A percentile compares a stretch with the other conserved stretches of the same genome.
Conservation (phyloP, 2,329 filamentous ascomycete species). For the Truncatella angustata region DNA sequence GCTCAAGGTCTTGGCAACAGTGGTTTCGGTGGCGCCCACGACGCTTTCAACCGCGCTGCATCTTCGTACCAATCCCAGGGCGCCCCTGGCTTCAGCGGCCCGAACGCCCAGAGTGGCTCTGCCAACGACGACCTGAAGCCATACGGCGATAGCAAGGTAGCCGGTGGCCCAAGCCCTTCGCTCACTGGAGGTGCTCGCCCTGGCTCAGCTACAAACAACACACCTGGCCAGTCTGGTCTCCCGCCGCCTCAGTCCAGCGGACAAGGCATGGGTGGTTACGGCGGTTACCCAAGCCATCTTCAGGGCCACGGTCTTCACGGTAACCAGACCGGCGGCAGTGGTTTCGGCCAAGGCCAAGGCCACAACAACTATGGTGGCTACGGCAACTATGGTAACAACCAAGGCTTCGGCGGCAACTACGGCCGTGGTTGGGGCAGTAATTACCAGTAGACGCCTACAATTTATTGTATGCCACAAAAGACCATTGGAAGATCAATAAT, state of each 20-base stretch:
- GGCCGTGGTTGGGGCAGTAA: constrained; percentile 56
- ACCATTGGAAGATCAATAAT: not conserved
- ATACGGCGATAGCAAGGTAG: constrained; percentile 54
- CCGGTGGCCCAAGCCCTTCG: constrained; percentile 55
- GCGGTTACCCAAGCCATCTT: constrained; percentile 54
- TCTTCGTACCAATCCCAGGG: constrained; percentile 55
- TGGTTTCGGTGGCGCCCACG: constrained; percentile 53
- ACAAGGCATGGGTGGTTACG: constrained; percentile 53
- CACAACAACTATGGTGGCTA: constrained; percentile 53
- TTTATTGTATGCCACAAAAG: no score
- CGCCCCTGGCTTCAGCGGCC: constrained; percentile 52
- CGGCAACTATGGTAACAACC: constrained; percentile 47
- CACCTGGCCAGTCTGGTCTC: constrained; percentile 50
- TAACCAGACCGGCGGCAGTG: constrained; percentile 40
- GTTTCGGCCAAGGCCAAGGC: constrained; percentile 56
- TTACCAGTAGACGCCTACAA: constrained; percentile 45
- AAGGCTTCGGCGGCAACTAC: constrained; percentile 47
- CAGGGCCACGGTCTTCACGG: constrained; percentile 54
- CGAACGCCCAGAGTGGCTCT: constrained; percentile 44
- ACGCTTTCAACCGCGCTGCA: constrained; percentile 52
- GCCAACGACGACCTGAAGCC: constrained; percentile 57
- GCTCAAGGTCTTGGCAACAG: constrained; percentile 49
- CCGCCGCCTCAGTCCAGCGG: constrained; percentile 54
- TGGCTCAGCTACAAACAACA: constrained; percentile 56
- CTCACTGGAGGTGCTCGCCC: constrained; percentile 54